Percentiles rank a stretch among this genome's conserved stretches.
These are phyloP conservation scores for Hypoxylon lienhwacheense DNA, from an alignment of 495 filamentous ascomycete species.

Conservation along the genomic window DNA sequence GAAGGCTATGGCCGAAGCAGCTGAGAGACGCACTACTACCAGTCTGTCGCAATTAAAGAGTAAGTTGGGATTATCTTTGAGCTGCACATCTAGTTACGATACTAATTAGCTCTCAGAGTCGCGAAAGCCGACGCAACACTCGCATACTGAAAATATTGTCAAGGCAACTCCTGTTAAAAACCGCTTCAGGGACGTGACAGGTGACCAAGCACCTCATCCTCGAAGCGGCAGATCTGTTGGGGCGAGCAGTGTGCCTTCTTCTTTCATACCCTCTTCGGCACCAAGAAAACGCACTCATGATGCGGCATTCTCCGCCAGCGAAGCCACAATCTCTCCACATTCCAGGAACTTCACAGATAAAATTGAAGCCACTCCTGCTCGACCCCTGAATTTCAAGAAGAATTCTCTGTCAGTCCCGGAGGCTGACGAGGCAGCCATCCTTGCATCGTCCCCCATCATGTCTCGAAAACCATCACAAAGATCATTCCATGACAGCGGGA, in stretches of 20 bases:
- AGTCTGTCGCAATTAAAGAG: conserved; percentile 45
- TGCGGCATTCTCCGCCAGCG: conserved; percentile 20
- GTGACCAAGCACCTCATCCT: conserved; percentile 9
- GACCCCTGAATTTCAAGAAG: conserved; percentile 4
- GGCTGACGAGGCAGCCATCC: conserved; percentile 25
- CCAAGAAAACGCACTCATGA: conserved; percentile 40
- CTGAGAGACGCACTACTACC: conserved; percentile 59
- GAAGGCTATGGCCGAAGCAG: conserved; percentile 69
- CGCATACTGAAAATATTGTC: conserved; percentile 60
- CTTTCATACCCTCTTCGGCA: conserved; percentile 41
- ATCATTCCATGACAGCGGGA: conserved; percentile 36
- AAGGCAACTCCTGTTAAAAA: conserved; percentile 73
- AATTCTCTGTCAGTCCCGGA: conserved; percentile 26
- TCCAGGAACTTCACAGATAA: conserved; percentile 3
- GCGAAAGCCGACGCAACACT: conserved; percentile 66
- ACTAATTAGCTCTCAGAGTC: conserved; percentile 52
- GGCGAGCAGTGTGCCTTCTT: conserved; percentile 27
- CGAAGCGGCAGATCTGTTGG: conserved; percentile 20
- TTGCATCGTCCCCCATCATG: conserved; percentile 49
- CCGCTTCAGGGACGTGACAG: conserved; percentile 50
- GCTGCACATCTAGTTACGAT: conserved; percentile 2
- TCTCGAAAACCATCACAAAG: conserved; percentile 53
- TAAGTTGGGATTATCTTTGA: conserved; percentile 30
- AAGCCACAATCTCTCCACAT: conserved; percentile 14
- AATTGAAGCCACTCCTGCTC: conserved; percentile 41